These are phyloP conservation scores for Colletotrichum sp. DNA, from an alignment of 2,329 filamentous ascomycete species.

Conservation along the genomic window DNA sequence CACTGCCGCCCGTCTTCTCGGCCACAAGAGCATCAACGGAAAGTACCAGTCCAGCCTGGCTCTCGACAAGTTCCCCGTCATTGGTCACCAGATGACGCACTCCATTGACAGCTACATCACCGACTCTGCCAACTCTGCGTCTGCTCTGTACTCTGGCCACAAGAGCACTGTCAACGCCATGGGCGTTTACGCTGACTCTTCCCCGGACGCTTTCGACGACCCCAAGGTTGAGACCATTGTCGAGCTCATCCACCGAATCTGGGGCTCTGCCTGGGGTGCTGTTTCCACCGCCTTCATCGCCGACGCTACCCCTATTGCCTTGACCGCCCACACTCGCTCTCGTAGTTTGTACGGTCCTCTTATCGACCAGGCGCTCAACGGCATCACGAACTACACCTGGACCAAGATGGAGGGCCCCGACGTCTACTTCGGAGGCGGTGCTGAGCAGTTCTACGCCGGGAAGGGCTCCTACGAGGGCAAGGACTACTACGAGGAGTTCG, in stretches of 20 bases:
- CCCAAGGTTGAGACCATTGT: slow-evolving; percentile 87
- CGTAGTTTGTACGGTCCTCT: slow-evolving; percentile 74
- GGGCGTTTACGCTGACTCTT: slow-evolving; percentile 80
- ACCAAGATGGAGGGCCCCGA: slow-evolving; percentile 76
- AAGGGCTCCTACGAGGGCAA: slow-evolving; percentile 70
- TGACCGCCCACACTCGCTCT: slow-evolving; percentile 74
- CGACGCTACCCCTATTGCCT: slow-evolving; percentile 81
- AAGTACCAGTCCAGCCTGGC: slow-evolving; percentile 79
- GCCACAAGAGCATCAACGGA: slow-evolving; percentile 83
- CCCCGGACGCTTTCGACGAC: slow-evolving; percentile 75
- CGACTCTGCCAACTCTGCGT: slow-evolving; percentile 85
- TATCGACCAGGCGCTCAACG: slow-evolving; percentile 78
- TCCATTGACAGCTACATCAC: slow-evolving; percentile 87
- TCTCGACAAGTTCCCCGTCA: slow-evolving; percentile 83
- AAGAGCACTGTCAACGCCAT: slow-evolving; percentile 85
- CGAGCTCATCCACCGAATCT: slow-evolving; percentile 76
- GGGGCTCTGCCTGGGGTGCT: slow-evolving; percentile 64
- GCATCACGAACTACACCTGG: slow-evolving; percentile 83
- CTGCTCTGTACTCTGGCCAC: slow-evolving; percentile 81
- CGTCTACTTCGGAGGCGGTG: slow-evolving; percentile 83
- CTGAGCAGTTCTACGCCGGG: slow-evolving; percentile 78
- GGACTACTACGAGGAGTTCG: slow-evolving; percentile 82
- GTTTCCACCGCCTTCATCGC: slow-evolving; percentile 84
- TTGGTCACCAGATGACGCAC: slow-evolving; percentile 90
- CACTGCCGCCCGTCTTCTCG: slow-evolving; percentile 80